Base-by-base conservation (phyloP, 352 stramenopile genomes). In the Phytophthora sp. region DNA sequence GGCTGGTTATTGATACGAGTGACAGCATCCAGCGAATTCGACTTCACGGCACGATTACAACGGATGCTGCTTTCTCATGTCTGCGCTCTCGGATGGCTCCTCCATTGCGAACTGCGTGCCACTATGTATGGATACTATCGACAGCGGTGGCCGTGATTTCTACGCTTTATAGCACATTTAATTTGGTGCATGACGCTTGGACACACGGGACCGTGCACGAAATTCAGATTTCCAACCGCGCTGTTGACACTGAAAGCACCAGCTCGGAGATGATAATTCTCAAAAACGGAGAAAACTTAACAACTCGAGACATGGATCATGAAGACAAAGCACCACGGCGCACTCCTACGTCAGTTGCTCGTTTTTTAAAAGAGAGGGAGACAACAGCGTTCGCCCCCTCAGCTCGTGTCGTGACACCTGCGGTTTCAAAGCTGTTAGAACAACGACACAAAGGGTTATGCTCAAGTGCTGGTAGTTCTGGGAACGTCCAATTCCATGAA, bases 1-100 rank as follows among this genome's bases (percentile, higher is more conserved):
- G 61, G 60, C 39, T 84, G n/a, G n/a, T 66, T 20, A 60, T 84
- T 39, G 54, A 74, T 27, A 73, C 62, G 0, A 76, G 69, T 39
- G 69, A 74, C 31, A 46, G 21, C 1, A 53, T 64, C 18, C 74
- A 67, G 26, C 66, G 44, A 42, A 53, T 84, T n/a, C 49, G 39
- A 7, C 41, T 84, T 13, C 31, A 73, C 35, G 71, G 71, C 15
- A 66, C 33, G 12, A 74, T 79, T 42, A 60, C 62, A 21, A 65
- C 30, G 1, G 46, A 66, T 30, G 61, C 58, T 23, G 57, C 69
- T 29, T 79, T 81, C 36, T 63, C 44, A 42, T 80, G 73, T 33
- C 45, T 76, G 41, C 73, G 57, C 5, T 73, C 70, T 41, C 64
- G 55, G 2, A 47, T 65, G 18, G 24, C 69, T 42, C 24, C 35